Conservation (phyloP, 495 filamentous ascomycete genomes). For the Aspergillus mulundensis region DNA sequence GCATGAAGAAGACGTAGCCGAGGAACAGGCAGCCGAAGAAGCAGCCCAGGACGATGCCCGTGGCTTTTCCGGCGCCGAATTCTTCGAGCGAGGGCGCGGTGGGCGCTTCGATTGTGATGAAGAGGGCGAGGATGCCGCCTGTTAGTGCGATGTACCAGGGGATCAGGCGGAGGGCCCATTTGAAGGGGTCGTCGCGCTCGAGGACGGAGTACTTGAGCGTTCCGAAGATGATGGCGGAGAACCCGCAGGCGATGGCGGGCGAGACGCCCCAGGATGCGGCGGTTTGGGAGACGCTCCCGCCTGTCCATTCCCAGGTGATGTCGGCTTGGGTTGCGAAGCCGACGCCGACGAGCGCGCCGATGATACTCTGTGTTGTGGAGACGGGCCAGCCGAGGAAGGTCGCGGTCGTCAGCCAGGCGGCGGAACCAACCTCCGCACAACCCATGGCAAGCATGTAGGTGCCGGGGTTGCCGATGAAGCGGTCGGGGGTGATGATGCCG, state of each 20-base stretch:
- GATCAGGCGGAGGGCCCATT: conserved; percentile 52
- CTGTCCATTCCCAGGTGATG: conserved; percentile 53
- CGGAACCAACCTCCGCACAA: conserved; percentile 19
- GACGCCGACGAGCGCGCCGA: conserved; percentile 60
- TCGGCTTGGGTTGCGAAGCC: conserved; percentile 56
- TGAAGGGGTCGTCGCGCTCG: conserved; percentile 53
- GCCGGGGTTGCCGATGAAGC: conserved; percentile 43
- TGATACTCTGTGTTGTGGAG: conserved; percentile 58
- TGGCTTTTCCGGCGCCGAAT: conserved; percentile 48
- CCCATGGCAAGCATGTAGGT: conserved; percentile 26
- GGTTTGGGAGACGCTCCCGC: conserved; percentile 52
- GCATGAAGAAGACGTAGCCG: conserved; percentile 55
- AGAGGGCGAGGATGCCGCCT: conserved; percentile 57
- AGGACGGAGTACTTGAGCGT: conserved; percentile 62
- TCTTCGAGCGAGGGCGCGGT: conserved; percentile 36
- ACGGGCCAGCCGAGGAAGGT: conserved; percentile 19
- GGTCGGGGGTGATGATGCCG: conserved; percentile 53
- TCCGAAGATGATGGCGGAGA: conserved; percentile 60
- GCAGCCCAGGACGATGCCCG: conserved; percentile 55
- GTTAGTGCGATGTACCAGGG: conserved; percentile 62
- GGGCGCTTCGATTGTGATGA: conserved; percentile 49
- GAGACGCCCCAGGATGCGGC: conserved; percentile 62
- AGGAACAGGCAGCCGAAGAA: conserved; percentile 52
- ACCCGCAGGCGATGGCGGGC: conserved; percentile 53
- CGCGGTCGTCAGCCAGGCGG: conserved; percentile 17